Percentiles rank a stretch among this genome's conserved stretches.
Evolutionary conservation across 331 rosid species (phyloP).

Genomic region (Cydonia oblonga): DNA sequence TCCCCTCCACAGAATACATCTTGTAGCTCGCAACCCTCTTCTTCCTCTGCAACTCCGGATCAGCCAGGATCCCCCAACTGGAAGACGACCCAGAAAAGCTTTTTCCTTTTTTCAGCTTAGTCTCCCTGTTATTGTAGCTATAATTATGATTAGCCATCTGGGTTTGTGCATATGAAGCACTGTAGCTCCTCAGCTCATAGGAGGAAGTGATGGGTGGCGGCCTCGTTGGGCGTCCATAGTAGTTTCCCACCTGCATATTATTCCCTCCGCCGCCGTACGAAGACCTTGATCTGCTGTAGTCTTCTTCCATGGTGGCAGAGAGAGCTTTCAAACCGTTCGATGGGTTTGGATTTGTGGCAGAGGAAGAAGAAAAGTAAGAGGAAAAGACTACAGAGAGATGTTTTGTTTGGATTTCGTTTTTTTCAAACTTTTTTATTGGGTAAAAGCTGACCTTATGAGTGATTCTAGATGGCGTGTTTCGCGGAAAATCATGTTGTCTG

Average conservation of each 20-base stretch:
- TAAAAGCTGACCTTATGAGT: constrained; percentile 1
- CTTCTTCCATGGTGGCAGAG: constrained; percentile 41
- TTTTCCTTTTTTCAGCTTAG: constrained; percentile 61
- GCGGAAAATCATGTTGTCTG: constrained; percentile 41
- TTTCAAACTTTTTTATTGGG: background rate
- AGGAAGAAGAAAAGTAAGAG: background rate
- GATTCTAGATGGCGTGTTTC: constrained; percentile 33
- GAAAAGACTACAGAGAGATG: background rate
- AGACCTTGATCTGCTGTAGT: constrained; percentile 44
- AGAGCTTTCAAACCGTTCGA: background rate
- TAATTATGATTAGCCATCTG: constrained; percentile 24
- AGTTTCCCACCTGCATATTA: constrained; percentile 51
- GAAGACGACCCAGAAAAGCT: constrained; percentile 25
- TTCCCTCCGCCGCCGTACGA: constrained; percentile 32
- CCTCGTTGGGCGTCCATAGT: constrained; percentile 40
- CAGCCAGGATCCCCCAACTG: constrained; percentile 24
- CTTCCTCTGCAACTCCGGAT: constrained; percentile 87
- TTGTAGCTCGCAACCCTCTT: constrained; percentile 83
- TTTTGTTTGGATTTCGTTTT: background rate
- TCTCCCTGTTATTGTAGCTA: constrained; percentile 20
- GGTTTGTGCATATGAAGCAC: constrained; percentile 40
- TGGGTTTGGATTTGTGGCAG: background rate
- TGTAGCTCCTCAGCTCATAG: constrained; percentile 45
- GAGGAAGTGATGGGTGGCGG: constrained; percentile 13
- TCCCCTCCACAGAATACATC: constrained; percentile 81